Base-by-base conservation (phyloP, 2,329 filamentous ascomycete genomes). In the Arachnomyces sp. region DNA sequence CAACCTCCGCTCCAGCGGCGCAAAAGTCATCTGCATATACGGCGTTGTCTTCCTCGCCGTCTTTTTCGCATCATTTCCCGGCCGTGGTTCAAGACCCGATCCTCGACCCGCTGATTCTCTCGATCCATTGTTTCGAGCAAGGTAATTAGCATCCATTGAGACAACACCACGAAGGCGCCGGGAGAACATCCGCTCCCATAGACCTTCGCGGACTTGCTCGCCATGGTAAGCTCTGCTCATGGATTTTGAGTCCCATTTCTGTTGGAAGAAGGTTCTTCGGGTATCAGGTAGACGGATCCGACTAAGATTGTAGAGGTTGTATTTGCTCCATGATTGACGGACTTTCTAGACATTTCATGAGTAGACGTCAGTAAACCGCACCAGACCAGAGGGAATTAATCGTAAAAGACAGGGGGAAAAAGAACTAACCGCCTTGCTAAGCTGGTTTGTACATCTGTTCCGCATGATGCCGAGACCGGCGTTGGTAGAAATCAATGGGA, bases 11-110 rank as follows among this genome's bases (percentile, higher is more conserved):
- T 98, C 92, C 57, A 93, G 71, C 4, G 92, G 92, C 43, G 86
- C 86, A 68, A 86, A 98, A 2, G 84, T 82, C 90, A 96, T 96
- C 59, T 90, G 82, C 82, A 94, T 93, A 60, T 94, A 96, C 6
- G 92, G 92, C 25, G 84, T 93, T 57, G 72, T 72, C 29, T 66
- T 50, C 61, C 51, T 40, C 31, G n/a, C 29, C 8, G 9, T 25
- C 11, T 42, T 52, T 38, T 31, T 25, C 44, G 44, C 37, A 30
- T 21, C 36, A 37, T 39, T 34, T 36, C 17, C 31, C 46, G 28
- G 45, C 34, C 46, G 45, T 3, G 46, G 42, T 32, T 74, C 68
- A 44, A 76, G 59, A 2, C 92, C 92, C 8, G 82, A 84, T 12
- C 92, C 92, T 54, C 92, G 76, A 37, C 92, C 92, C 39, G 82